phyloP scores from a whole-genome alignment of 2,329 filamentous ascomycete genomes.

The Blastomyces emzantsi region DNA sequence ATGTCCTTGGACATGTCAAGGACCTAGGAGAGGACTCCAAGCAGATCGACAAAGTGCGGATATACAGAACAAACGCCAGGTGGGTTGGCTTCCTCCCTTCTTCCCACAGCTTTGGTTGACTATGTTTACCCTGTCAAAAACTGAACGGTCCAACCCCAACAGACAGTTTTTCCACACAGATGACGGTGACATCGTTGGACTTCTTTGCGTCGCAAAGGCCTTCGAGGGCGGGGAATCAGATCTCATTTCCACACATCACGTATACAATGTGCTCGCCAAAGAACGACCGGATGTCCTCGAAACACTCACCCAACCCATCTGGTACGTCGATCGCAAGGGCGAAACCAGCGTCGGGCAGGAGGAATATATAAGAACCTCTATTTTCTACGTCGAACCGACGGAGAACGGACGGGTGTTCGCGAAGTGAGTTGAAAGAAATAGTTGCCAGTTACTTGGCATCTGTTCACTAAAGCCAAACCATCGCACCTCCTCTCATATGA shows the following conservation, averaged over 20 bases:
- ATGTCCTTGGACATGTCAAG: constrained; percentile 83
- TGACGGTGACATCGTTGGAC: constrained; percentile 70
- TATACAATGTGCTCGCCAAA: constrained; percentile 69
- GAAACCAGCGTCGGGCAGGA: constrained; percentile 67
- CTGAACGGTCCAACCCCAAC: background rate
- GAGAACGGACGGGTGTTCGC: constrained; percentile 60
- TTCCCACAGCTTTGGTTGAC: background rate
- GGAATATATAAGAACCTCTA: constrained; percentile 60
- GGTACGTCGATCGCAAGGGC: constrained; percentile 90
- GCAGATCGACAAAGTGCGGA: constrained; percentile 78
- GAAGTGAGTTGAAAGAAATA: constrained; percentile 44
- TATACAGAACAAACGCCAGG: constrained; percentile 77
- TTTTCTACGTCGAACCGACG: constrained; percentile 68
- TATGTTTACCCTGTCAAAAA: background rate
- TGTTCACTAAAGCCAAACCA: background rate
- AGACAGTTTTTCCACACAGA: constrained; percentile 81
- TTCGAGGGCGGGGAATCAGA: constrained; percentile 78
- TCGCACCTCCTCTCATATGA: background rate
- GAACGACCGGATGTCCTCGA: constrained; percentile 72
- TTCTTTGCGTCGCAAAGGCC: constrained; percentile 70
- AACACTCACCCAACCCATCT: constrained; percentile 64
- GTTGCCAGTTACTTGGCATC: background rate
- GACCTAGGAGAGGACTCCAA: constrained; percentile 73
- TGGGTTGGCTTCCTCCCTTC: constrained; percentile 21
- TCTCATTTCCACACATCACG: constrained; percentile 65